Percentiles rank a stretch among this genome's conserved stretches.
Evolutionary conservation across 1,139 yeast species (phyloP).

Genomic region (Zygoascus hellenicus): DNA sequence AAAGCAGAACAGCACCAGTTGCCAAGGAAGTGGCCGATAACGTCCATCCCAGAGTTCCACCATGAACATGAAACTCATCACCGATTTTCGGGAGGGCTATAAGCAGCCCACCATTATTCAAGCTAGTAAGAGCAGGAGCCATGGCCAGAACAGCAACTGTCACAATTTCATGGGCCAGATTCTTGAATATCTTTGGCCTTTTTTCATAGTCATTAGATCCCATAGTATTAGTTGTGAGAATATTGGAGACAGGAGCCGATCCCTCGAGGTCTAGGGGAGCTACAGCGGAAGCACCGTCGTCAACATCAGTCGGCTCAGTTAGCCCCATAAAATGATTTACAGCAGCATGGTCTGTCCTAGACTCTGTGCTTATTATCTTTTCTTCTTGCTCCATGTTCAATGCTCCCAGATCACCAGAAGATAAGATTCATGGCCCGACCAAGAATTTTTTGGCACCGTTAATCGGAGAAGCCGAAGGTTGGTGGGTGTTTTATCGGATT

Average conservation of each 20-base stretch:
- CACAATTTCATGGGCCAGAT: conserved; percentile 17
- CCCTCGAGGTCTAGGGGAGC: conserved; percentile 1
- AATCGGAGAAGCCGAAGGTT: too few relatives aligned
- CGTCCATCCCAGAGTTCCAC: conserved; percentile 41
- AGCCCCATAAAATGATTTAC: too few relatives aligned
- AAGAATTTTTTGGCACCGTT: too few relatives aligned
- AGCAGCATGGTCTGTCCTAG: too few relatives aligned
- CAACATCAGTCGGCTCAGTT: too few relatives aligned
- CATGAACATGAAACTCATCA: conserved; percentile 32
- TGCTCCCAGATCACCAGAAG: too few relatives aligned
- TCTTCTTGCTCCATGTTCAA: too few relatives aligned
- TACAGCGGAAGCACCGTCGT: too few relatives aligned
- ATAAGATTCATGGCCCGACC: too few relatives aligned
- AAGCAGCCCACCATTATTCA: conserved; percentile 36
- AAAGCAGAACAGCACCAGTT: conserved; percentile 38
- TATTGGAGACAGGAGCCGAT: not conserved
- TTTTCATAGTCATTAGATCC: not conserved
- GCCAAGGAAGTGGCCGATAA: conserved; percentile 39
- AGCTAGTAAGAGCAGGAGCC: conserved; percentile 39
- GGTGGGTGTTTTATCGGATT: too few relatives aligned
- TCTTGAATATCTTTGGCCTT: conserved; percentile 13
- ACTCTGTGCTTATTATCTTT: too few relatives aligned
- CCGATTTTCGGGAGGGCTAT: conserved; percentile 35
- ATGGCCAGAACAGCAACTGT: conserved; percentile 34
- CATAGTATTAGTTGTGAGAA: not conserved